Base-by-base conservation (phyloP, 768 basidiomycete genomes). In the Sporobolomyces phaffii region DNA sequence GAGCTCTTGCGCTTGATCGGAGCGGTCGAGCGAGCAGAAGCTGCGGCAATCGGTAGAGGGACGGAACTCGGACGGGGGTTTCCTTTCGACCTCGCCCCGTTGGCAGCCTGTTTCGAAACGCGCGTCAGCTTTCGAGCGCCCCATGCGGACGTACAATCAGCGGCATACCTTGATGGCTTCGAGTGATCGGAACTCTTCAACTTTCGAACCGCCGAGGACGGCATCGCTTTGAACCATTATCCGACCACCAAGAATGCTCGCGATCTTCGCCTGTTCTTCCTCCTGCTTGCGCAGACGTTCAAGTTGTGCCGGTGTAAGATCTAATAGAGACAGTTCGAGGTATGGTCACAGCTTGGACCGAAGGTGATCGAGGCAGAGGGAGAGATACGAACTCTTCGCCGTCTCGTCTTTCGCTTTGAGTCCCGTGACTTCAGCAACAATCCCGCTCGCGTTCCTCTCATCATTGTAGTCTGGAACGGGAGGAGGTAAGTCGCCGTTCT, bases 361-460 rank as follows among this genome's bases (percentile, higher is more conserved):
- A 48, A 24, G 24, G 3, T 3, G 15, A 15, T 14, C 20, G 33
- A 22, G 18, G 26, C 33, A n/a, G n/a, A 24, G 22, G 4, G 5
- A 53, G 43, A 20, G 29, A 40, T 33, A 62, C 60, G 52, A 44
- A 61, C 65, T 20, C 44, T 66, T 48, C 22, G 28, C 15, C 17
- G n/a, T 20, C 17, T 29, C 29, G 1, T 34, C 60, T 41, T 56
- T 62, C 18, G 29, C 34, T 48, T 53, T 67, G 43, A 51, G 34
- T 10, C 65, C 65, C 13, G 54, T 62, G 10, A 67, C 54, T 48
- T 61, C 53, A 2, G 60, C 60, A 2, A 62, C 60, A 14, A 62
- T 41, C n/a, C 60, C 60, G 74, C 80, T 79, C 79, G 83, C 6
- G 82, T 75, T 76, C 83, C 79, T 64, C 81, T 81, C 68, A 75